Evolutionary conservation across 106 monocot species (phyloP), one percentile per base, ranked within the genome.

Genomic region (Triglochin maritima): DNA sequence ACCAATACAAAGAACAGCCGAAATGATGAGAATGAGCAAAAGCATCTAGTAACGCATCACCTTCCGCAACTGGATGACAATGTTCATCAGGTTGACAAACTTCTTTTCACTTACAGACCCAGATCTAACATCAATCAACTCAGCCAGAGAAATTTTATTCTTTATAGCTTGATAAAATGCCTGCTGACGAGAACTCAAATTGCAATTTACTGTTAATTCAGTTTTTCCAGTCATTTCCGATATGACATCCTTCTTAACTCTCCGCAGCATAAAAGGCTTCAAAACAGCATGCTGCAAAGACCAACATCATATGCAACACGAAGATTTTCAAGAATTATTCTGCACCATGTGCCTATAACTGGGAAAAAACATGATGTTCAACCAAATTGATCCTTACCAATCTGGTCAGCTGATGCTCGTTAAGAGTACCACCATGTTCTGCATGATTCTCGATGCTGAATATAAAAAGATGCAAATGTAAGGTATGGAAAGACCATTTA

Each of bases 111-210:
- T 96, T 11, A 88, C 66, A 77, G 71, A 71, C 44, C 96, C 95
- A 70, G 83, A 91, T 54, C 72, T 81, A 41, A 85, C 81, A 72
- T 96, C 91, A 55, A 91, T 80, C 47, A 96, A 74, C 78, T 96
- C 91, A 53, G 83, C 73, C 76, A 96, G 85, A 45, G 96, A 96
- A 52, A 96, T 91, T 70, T 96, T 96, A 73, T 96, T 96, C 46
- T 96, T 96, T 71, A 96, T 96, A 67, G 96, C 96, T 63, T 88
- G 96, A 80, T 96, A 96, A 71, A 96, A 96, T 48, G 86, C 91
- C 58, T 96, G 90, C 76, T 96, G 96, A 15, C 91, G 76, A 60
- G 96, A 91, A 81, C 96, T 96, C 71, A 96, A 80, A 84, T 88
- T 91, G 69, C 96, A 96, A 60, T 86, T 87, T 54, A 96, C 84